These are phyloP conservation scores for Rhizopus microsporus DNA, from an alignment of 371 early-diverging fungal species.

Conservation along the genomic window DNA sequence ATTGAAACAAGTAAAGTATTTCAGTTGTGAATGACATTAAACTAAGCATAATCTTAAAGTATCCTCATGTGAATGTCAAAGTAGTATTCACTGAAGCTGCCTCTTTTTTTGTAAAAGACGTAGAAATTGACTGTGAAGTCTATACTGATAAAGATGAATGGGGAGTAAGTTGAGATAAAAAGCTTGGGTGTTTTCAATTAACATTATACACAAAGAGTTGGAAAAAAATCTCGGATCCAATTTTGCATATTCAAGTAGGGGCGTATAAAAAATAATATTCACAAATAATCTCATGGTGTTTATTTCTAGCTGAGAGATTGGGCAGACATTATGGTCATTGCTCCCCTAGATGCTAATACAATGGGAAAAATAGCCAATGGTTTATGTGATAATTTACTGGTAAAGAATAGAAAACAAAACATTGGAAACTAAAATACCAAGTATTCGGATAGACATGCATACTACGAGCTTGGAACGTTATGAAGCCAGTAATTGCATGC, in stretches of 20 bases:
- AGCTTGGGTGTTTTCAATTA: background rate
- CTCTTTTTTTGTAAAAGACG: conserved; percentile 76
- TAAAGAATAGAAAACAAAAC: conserved; percentile 24
- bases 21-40: background rate
- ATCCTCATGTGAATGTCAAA: conserved; percentile 60
- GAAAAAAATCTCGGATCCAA: conserved; percentile 84
- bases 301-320: conserved; percentile 81
- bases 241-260: conserved; percentile 90
- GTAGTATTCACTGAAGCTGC: conserved; percentile 77
- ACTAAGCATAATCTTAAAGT: conserved; percentile 19
- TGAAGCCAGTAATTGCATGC: conserved; percentile 71
- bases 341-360: conserved; percentile 95
- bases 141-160: conserved; percentile 89
- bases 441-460: conserved; percentile 74
- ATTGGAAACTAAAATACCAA: background rate
- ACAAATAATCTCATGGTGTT: background rate
- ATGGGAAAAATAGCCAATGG: conserved; percentile 91
- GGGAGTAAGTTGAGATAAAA: conserved; percentile 49
- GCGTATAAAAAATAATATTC: background rate
- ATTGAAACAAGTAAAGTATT: conserved; percentile 43
- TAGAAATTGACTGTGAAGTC: conserved; percentile 51
- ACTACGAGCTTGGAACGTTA: conserved; percentile 87
- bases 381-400: conserved; percentile 92
- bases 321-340: conserved; percentile 90
- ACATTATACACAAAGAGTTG: conserved; percentile 57